Base-by-base conservation (phyloP, 495 filamentous ascomycete species). In the Xylaria nigripes region DNA sequence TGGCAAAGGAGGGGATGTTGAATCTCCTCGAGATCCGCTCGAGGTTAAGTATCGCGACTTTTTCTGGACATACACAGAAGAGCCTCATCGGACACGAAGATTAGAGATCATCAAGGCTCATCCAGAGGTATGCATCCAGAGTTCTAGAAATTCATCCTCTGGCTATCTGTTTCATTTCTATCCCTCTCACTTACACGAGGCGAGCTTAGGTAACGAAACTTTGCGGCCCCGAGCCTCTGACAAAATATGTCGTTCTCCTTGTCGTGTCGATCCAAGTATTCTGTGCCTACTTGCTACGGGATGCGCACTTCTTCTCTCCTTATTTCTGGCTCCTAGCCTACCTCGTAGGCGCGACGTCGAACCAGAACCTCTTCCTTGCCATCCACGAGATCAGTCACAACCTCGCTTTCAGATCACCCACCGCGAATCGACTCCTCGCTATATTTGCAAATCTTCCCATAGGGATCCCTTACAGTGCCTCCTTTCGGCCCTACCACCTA, bases 331-430 rank as follows among this genome's bases (percentile, higher is more conserved):
- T 86, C 40, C 86, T 87, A 0, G 89, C 88, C 52, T 99, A 99
- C 74, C 72, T 95, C 54, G 80, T 99, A 57, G 94, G 94, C 53
- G 94, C 93, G 7, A 99, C 94, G 0, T 81, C 90, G 36, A 99
- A 97, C 78, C 94, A 97, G 76, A 99, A 99, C 70, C 80, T 96
- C 25, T 99, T 99, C 77, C 82, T 99, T 9, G 90, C 94, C 45
- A 99, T 99, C 64, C 94, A 99, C 71, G 94, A 99, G 72, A 97
- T 99, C 68, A 93, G 89, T 19, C 94, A 99, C 72, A 99, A 97
- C 60, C 80, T 99, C 36, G 94, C 93, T 15, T 97, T 96, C 81
- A 79, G 81, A 38, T 90, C 85, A 8, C 81, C 90, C n/a, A 62
- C 84, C 36, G 85, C 81, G 40, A 99, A 99, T 68, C 74, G 94